Evolutionary conservation across 2,329 filamentous ascomycete genomes (phyloP).

Genomic region (Sporothrix euskadiensis): DNA sequence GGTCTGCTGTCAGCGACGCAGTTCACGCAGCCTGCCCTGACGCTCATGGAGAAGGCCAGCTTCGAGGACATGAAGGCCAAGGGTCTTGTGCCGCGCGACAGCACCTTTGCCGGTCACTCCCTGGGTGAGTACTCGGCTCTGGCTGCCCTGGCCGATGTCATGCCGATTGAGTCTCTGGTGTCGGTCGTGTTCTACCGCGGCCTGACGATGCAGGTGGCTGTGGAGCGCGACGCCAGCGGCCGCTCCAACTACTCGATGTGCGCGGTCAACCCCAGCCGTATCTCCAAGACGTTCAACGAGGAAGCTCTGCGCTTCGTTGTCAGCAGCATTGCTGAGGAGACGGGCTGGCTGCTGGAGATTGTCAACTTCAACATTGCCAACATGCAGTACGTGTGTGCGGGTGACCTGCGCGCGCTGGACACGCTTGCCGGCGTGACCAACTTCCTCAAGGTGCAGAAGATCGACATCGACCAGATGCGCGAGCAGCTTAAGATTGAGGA

Average conservation of each 20-base stretch:
- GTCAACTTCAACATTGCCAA: constrained; percentile 91
- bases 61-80: constrained; percentile 99
- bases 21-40: constrained; percentile 96
- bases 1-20: constrained; percentile 95
- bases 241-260: constrained; percentile 99
- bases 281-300: constrained; percentile 98
- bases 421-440: constrained; percentile 81
- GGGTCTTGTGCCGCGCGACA: constrained; percentile 92
- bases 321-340: constrained; percentile 90
- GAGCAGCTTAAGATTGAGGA: constrained; percentile 83
- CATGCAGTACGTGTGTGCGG: constrained; percentile 73
- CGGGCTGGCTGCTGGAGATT: constrained; percentile 94
- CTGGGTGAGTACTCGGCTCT: constrained; percentile 97
- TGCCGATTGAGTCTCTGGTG: constrained; percentile 98
- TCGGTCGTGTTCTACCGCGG: constrained; percentile 99
- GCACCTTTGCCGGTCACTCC: constrained; percentile 96
- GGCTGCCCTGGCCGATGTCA: constrained; percentile 93
- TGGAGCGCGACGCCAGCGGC: constrained; percentile 89
- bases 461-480: constrained; percentile 93
- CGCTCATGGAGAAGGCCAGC: constrained; percentile 98
- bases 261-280: constrained; percentile 96
- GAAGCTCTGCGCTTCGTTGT: constrained; percentile 96
- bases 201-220: constrained; percentile 97
- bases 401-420: constrained; percentile 70
- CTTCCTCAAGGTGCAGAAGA: constrained; percentile 94